Conservation (phyloP, 768 basidiomycete species). For the Leccinum pellstonianum region DNA sequence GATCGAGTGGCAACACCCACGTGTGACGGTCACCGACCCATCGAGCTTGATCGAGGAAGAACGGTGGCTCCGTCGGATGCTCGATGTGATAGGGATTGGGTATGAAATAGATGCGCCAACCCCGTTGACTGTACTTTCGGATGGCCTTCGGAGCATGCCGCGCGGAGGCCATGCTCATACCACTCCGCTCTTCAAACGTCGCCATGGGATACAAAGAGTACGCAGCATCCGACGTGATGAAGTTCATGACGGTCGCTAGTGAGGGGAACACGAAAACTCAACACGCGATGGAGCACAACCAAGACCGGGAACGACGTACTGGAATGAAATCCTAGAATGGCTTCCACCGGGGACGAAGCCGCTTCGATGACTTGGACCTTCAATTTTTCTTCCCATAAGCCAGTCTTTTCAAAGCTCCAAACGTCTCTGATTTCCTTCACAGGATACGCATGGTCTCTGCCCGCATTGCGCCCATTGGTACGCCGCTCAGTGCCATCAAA, state of each 20-base stretch:
- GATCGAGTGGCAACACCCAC: slow-evolving; percentile 34
- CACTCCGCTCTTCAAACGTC: slow-evolving; percentile 36
- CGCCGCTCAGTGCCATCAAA: slow-evolving; percentile 20
- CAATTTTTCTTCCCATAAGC: background rate
- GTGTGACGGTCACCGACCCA: slow-evolving; percentile 33
- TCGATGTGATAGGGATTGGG: slow-evolving; percentile 2
- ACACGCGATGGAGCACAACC: too few species aligned
- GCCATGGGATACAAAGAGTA: slow-evolving; percentile 42
- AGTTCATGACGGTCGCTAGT: slow-evolving; percentile 31
- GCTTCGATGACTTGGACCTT: slow-evolving; percentile 43
- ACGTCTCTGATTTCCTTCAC: slow-evolving; percentile 10
- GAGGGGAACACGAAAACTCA: slow-evolving; percentile 13
- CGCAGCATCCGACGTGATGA: slow-evolving; percentile 41
- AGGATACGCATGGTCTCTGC: background rate
- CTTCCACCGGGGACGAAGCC: slow-evolving; percentile 19
- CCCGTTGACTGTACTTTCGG: slow-evolving; percentile 37
- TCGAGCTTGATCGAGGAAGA: slow-evolving; percentile 23
- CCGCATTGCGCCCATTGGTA: too few species aligned
- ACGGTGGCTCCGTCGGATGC: slow-evolving; percentile 5
- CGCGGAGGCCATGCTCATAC: slow-evolving; percentile 22
- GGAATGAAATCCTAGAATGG: slow-evolving; percentile 46
- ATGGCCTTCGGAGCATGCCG: slow-evolving; percentile 10
- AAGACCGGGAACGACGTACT: slow-evolving; percentile 33
- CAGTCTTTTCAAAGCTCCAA: slow-evolving; percentile 25
- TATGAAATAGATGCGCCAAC: slow-evolving; percentile 25